Evolutionary conservation across 805 yeast species (phyloP).

Genomic region (Tetrapisispora fleetii): DNA sequence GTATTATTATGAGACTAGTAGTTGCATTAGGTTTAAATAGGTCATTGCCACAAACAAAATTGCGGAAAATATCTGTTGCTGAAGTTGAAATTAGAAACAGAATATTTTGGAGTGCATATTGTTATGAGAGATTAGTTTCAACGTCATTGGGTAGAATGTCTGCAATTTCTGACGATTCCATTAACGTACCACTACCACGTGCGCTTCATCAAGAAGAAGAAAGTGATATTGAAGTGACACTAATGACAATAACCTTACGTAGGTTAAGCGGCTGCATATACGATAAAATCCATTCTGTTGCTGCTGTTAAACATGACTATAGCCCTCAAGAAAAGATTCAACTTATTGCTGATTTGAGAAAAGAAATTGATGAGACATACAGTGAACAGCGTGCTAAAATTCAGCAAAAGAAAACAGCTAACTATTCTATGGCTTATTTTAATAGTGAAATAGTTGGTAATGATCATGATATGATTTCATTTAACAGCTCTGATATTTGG

Average conservation of each 20-base stretch:
- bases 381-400: conserved; percentile 19
- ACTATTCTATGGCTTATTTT: conserved; percentile 4
- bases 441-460: conserved; percentile 8
- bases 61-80: conserved; percentile 22
- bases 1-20: conserved; percentile 36
- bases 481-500: conserved; percentile 30
- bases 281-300: conserved; percentile 37
- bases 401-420: conserved; percentile 9
- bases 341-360: conserved; percentile 28
- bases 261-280: conserved; percentile 40
- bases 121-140: conserved; percentile 40
- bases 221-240: conserved; percentile 33
- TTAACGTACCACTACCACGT: conserved; percentile 36
- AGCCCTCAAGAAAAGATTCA: conserved; percentile 27
- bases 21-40: conserved; percentile 40
- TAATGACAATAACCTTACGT: conserved; percentile 35
- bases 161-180: conserved; percentile 40
- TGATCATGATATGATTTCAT: conserved; percentile 17
- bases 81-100: conserved; percentile 38
- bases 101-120: conserved; percentile 41
- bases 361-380: conserved; percentile 27
- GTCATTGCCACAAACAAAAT: conserved; percentile 23
- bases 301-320: conserved; percentile 28
- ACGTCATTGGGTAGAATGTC: conserved; percentile 41
- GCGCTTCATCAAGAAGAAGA: conserved; percentile 33